phyloP scores from a whole-genome alignment of 2,329 filamentous ascomycete genomes.

The Fusarium mundagurra region DNA sequence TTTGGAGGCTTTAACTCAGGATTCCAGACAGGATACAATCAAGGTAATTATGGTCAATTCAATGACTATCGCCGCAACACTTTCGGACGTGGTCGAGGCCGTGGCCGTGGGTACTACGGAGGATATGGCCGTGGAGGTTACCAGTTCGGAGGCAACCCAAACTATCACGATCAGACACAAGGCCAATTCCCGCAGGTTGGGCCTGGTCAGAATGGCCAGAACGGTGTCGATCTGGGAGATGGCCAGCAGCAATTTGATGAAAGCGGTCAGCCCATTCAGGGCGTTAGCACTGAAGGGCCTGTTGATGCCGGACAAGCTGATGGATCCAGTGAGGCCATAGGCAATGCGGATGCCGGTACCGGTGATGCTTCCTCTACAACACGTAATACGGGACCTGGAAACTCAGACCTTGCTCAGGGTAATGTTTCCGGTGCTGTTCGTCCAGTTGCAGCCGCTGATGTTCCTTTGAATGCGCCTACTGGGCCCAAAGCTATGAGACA shows the following conservation, averaged over 20 bases:
- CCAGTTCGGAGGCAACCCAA: slow-evolving; percentile 54
- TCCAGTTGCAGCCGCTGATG: slow-evolving; percentile 48
- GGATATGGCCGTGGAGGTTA: slow-evolving; percentile 66
- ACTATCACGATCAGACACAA: slow-evolving; percentile 51
- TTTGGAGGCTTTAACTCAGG: slow-evolving; percentile 82
- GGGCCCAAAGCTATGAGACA: slow-evolving; percentile 96
- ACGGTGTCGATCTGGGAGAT: slow-evolving; percentile 33
- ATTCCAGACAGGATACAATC: slow-evolving; percentile 81
- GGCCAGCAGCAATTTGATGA: slow-evolving; percentile 50
- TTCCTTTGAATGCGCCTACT: slow-evolving; percentile 80
- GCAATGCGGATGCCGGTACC: slow-evolving; percentile 39
- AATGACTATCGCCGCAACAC: slow-evolving; percentile 80
- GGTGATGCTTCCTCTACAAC: slow-evolving; percentile 37
- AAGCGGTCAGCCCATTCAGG: slow-evolving; percentile 49
- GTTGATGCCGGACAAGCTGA: slow-evolving; percentile 34
- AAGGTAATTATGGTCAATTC: slow-evolving; percentile 85
- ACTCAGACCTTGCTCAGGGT: slow-evolving; percentile 22
- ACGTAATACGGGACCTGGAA: slow-evolving; percentile 28
- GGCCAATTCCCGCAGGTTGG: slow-evolving; percentile 45
- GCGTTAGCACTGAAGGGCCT: slow-evolving; percentile 31
- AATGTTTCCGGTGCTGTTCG: slow-evolving; percentile 44
- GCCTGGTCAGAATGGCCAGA: slow-evolving; percentile 37
- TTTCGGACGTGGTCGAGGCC: slow-evolving; percentile 73
- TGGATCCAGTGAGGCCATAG: slow-evolving; percentile 45
- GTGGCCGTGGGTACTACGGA: slow-evolving; percentile 70